Conservation (phyloP, 2,329 filamentous ascomycete species). For the Epichloe gansuensis region DNA sequence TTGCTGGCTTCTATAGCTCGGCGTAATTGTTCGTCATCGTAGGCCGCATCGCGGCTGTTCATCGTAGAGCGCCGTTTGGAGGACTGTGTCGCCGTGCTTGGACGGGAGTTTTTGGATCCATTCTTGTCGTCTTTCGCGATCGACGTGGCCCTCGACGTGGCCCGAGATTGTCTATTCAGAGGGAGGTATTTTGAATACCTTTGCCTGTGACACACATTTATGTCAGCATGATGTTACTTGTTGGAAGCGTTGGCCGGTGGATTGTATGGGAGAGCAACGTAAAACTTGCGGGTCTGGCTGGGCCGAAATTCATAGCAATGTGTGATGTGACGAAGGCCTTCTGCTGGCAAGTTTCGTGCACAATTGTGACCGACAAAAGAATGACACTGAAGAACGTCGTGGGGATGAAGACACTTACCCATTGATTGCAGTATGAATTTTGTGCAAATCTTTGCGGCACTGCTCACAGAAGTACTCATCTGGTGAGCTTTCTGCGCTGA, state of each 20-base stretch:
- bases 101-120: conserved; percentile 44
- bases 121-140: conserved; percentile 50
- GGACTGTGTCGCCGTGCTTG: conserved; percentile 38
- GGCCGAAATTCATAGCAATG: too few relatives aligned
- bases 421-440: conserved; percentile 65
- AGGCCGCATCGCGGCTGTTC: conserved; percentile 91
- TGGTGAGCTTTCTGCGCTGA: conserved; percentile 83
- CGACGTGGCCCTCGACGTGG: conserved; percentile 51
- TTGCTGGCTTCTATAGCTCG: conserved; percentile 93
- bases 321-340: neutral
- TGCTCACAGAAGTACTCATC: conserved; percentile 98
- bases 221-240: conserved; percentile 21
- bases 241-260: conserved; percentile 2
- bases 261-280: neutral
- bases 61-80: conserved; percentile 89
- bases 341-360: neutral
- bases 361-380: neutral
- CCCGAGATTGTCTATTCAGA: conserved; percentile 42
- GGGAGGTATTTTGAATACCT: conserved; percentile 56
- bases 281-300: too few relatives aligned
- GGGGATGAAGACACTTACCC: conserved; percentile 50
- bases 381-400: neutral
- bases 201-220: conserved; percentile 34
- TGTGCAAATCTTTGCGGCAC: conserved; percentile 85
- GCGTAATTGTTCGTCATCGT: conserved; percentile 83